Evolutionary conservation across 1,284 basidiomycete genomes (phyloP).

Genomic region (Acaromyces ingoldii): DNA sequence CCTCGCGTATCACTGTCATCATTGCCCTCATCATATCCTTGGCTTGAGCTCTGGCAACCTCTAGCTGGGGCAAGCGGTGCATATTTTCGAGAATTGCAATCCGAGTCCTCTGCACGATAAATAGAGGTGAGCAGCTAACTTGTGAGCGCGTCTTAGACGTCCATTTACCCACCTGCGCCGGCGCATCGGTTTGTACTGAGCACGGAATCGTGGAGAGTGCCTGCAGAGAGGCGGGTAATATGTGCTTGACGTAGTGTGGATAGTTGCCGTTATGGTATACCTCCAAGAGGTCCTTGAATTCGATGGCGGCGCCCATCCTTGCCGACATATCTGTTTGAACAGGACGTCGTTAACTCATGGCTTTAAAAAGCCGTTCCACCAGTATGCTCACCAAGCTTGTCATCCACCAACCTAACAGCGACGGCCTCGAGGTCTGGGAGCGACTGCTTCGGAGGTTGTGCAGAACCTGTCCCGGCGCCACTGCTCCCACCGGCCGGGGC

Average conservation of each 20-base stretch:
- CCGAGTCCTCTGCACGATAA: slow-evolving; percentile 60
- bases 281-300: slow-evolving; percentile 45
- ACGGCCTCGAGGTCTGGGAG: slow-evolving; percentile 4
- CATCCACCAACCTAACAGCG: not conserved
- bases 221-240: slow-evolving; percentile 72
- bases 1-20: slow-evolving; percentile 75
- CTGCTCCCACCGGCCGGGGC: not conserved
- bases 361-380: slow-evolving; percentile 1
- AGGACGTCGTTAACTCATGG: not conserved
- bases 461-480: not conserved
- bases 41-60: slow-evolving; percentile 69
- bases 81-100: slow-evolving; percentile 57
- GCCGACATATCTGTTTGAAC: slow-evolving; percentile 20
- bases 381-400: slow-evolving; percentile 5
- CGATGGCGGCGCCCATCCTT: slow-evolving; percentile 31
- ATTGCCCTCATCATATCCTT: slow-evolving; percentile 66
- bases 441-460: not conserved
- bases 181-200: slow-evolving; percentile 69
- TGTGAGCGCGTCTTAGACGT: not conserved
- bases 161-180: slow-evolving; percentile 67
- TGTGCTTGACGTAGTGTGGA: slow-evolving; percentile 58
- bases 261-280: slow-evolving; percentile 60
- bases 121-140: not conserved
- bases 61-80: slow-evolving; percentile 78
- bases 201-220: slow-evolving; percentile 72